phyloP scores from a whole-genome alignment of 805 yeast species.

The Yueomyces sinensis region DNA sequence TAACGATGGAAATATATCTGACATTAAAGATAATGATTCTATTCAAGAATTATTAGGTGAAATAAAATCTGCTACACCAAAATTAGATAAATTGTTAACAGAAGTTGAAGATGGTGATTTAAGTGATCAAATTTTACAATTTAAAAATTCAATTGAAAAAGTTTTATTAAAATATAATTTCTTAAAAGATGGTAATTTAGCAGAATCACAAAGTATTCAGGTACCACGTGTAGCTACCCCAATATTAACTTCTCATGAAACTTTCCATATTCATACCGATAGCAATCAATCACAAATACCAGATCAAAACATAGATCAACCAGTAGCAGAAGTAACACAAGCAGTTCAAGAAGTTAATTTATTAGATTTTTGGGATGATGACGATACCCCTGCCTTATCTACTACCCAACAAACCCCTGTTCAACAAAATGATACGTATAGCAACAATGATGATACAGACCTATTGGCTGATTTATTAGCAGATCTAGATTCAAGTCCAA shows the following conservation, averaged over 20 bases:
- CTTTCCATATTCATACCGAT: neutral
- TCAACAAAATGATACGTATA: slow-evolving; percentile 15
- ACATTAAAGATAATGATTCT: slow-evolving; percentile 38
- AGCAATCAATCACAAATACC: neutral
- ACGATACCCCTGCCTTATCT: slow-evolving; percentile 9
- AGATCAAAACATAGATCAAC: slow-evolving; percentile 1
- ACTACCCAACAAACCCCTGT: neutral
- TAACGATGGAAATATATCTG: slow-evolving; percentile 4
- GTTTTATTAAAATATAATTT: slow-evolving; percentile 52
- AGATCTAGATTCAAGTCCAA: slow-evolving; percentile 1
- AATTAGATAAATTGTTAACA: slow-evolving; percentile 67
- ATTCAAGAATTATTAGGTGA: slow-evolving; percentile 58
- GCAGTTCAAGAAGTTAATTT: slow-evolving; percentile 35
- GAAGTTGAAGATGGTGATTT: slow-evolving; percentile 56
- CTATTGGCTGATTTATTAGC: slow-evolving; percentile 5
- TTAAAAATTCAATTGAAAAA: slow-evolving; percentile 62
- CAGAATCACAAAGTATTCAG: slow-evolving; percentile 33
- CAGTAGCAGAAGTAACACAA: slow-evolving; percentile 18
- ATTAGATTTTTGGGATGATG: slow-evolving; percentile 62
- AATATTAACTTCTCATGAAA: neutral
- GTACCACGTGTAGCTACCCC: slow-evolving; percentile 20
- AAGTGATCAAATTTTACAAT: slow-evolving; percentile 43
- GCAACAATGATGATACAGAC: slow-evolving; percentile 1
- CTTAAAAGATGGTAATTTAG: slow-evolving; percentile 48
- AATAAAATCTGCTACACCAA: slow-evolving; percentile 71